Percentiles rank a stretch among this genome's conserved stretches.
Conservation (phyloP, 352 stramenopile species). For the Aphanomyces cochlioides region DNA sequence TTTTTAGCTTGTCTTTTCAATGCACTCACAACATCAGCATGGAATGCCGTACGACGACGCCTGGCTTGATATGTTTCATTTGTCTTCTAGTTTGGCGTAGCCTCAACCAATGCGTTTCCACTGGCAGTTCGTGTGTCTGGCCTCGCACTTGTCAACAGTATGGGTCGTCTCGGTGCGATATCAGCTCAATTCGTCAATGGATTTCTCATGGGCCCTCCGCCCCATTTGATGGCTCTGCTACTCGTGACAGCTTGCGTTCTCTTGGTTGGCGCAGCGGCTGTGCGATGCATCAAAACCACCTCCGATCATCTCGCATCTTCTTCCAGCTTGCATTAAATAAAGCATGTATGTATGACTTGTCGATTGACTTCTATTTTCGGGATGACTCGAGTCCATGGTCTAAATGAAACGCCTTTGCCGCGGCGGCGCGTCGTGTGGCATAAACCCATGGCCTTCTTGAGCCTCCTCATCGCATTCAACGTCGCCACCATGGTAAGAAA, state of each 20-base stretch:
- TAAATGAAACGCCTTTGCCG: too few relatives aligned
- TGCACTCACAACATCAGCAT: slow-evolving; percentile 82
- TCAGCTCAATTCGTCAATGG: slow-evolving; percentile 89
- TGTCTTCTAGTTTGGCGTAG: slow-evolving; percentile 69
- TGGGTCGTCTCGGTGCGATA: slow-evolving; percentile 85
- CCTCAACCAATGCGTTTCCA: slow-evolving; percentile 87
- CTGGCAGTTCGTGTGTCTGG: slow-evolving; percentile 84
- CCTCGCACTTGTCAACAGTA: slow-evolving; percentile 87
- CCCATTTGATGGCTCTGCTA: slow-evolving; percentile 74
- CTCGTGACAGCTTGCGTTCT: slow-evolving; percentile 75
- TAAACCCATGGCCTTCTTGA: slow-evolving; percentile 9
- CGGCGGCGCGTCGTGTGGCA: background rate
- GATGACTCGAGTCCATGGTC: too few relatives aligned
- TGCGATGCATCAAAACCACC: background rate
- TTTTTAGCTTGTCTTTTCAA: slow-evolving; percentile 88
- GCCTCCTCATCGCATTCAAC: background rate
- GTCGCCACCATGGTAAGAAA: background rate
- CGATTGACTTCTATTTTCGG: too few relatives aligned
- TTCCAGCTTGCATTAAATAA: too few relatives aligned
- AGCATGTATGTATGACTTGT: too few relatives aligned
- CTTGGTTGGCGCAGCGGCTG: slow-evolving; percentile 42
- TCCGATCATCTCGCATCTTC: too few relatives aligned
- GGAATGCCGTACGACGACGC: slow-evolving; percentile 72
- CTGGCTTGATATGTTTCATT: slow-evolving; percentile 16
- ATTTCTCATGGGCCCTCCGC: slow-evolving; percentile 68